Base-by-base conservation (phyloP, 169 alveolate genomes). In the Eimeria falciformis region DNA sequence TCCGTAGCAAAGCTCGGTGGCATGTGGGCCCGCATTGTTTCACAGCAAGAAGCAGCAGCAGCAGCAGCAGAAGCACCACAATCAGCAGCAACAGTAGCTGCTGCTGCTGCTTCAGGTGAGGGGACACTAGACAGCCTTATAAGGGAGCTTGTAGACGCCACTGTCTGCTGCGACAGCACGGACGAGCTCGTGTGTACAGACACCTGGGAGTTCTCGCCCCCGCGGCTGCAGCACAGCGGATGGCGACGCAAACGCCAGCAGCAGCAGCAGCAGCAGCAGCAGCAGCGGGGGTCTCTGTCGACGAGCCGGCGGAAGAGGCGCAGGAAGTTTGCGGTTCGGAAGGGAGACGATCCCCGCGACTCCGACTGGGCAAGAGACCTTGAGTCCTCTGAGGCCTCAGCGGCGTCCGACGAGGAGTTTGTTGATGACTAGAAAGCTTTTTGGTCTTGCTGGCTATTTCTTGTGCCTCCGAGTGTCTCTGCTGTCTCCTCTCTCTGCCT, bases 331-430 rank as follows among this genome's bases (percentile, higher is more conserved):
- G 88, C 73, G 71, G 53, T 79, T 14, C 88, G 88, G 40, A 79
- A 79, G 37, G 88, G 88, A 50, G 88, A 79, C 21, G 88, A 79
- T 14, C 88, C 88, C 88, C 68, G 88, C 23, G 88, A 79, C 71
- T 79, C 88, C 27, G 88, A 79, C 50, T 79, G 88, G 88, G 88
- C 88, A 58, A 46, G 73, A 7, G 88, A 79, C 53, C 73, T 7
- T 40, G 88, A 79, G 71, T 50, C 88, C 29, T 79, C 88, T 27
- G 88, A 79, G 55, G 50, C 71, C 46, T 50, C 88, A 53, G 88
- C 88, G n/a, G 88, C 46, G 55, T 79, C 88, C 27, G 88, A 79
- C 45, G 88, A 79, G 33, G 88, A 79, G 55, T 79, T 79, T 71
- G 46, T 29, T 2, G 88, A 46, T 33, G 45, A 46, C 50, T 79